Conservation (phyloP, 169 alveolate genomes). For the Plasmodium berghei region DNA sequence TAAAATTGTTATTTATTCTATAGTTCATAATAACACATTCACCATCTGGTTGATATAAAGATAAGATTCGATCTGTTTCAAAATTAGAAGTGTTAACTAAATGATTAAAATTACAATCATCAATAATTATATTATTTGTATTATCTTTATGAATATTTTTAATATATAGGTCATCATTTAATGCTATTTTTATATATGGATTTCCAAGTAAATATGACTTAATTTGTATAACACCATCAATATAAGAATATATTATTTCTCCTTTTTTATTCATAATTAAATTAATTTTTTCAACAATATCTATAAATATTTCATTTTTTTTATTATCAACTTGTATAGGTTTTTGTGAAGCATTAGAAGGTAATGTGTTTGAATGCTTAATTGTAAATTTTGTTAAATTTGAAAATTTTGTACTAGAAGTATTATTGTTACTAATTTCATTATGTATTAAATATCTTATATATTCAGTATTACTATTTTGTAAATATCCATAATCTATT, state of each 20-base stretch:
- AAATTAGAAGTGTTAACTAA: constrained; percentile 91
- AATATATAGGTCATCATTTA: constrained; percentile 88
- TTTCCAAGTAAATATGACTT: constrained; percentile 91
- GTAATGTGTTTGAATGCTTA: constrained; percentile 81
- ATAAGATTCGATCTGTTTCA: constrained; percentile 85
- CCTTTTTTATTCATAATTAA: constrained; percentile 92
- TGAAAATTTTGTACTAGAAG: neutral
- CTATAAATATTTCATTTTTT: constrained; percentile 80
- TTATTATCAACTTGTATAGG: constrained; percentile 80
- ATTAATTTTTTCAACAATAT: constrained; percentile 81
- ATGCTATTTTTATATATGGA: constrained; percentile 91
- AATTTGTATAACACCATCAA: constrained; percentile 95
- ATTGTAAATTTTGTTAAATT: constrained; percentile 36
- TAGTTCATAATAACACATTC: constrained; percentile 96
- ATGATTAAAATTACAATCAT: constrained; percentile 93
- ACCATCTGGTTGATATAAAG: constrained; percentile 97
- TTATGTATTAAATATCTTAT: constrained; percentile 89
- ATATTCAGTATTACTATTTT: constrained; percentile 94
- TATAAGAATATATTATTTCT: constrained; percentile 89
- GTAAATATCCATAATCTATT: constrained; percentile 97
- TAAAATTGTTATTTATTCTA: constrained; percentile 86
- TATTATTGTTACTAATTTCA: constrained; percentile 19
- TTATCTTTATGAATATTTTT: constrained; percentile 56
- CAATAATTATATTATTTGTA: constrained; percentile 77
- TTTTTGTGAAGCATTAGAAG: constrained; percentile 87